These are phyloP conservation scores for Aspergillus sp. DNA, from an alignment of 2,329 filamentous ascomycete genomes.

Conservation along the genomic window DNA sequence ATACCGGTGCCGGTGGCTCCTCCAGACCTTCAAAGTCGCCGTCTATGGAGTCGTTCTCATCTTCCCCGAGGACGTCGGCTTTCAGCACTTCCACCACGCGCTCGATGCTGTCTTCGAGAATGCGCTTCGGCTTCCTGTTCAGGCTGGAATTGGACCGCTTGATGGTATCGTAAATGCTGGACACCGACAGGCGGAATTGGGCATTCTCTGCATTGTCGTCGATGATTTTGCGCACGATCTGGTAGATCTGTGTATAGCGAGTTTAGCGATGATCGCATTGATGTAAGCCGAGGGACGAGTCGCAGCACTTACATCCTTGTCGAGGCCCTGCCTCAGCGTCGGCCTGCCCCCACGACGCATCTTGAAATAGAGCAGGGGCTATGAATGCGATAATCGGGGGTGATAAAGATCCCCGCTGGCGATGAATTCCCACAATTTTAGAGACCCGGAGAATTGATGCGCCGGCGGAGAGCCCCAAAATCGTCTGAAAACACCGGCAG, in stretches of 20 bases:
- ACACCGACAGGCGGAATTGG: conserved; percentile 56
- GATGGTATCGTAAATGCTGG: conserved; percentile 73
- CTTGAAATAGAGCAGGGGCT: conserved; percentile 6
- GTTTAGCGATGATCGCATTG: conserved; percentile 14
- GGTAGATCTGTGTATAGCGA: conserved; percentile 60
- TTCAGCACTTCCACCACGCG: conserved; percentile 74
- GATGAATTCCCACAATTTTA: conserved; percentile 23
- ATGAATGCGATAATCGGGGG: background rate
- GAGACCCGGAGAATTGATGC: conserved; percentile 18
- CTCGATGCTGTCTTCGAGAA: conserved; percentile 83
- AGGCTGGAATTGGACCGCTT: conserved; percentile 84
- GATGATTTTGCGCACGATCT: conserved; percentile 74
- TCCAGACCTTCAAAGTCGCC: conserved; percentile 55
- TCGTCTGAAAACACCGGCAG: background rate
- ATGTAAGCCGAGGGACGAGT: background rate
- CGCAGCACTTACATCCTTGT: conserved; percentile 58
- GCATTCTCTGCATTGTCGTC: conserved; percentile 61
- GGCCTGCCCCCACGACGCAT: conserved; percentile 50
- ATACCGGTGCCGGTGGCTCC: conserved; percentile 37
- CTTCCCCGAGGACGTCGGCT: conserved; percentile 60
- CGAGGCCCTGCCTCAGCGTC: conserved; percentile 58
- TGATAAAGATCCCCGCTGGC: conserved; percentile 2
- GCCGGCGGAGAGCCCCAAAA: conserved; percentile 9
- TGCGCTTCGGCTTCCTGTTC: conserved; percentile 76
- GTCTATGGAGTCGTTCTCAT: conserved; percentile 53